These are phyloP conservation scores for Neurospora sp. DNA, from an alignment of 495 filamentous ascomycete genomes.

Conservation along the genomic window DNA sequence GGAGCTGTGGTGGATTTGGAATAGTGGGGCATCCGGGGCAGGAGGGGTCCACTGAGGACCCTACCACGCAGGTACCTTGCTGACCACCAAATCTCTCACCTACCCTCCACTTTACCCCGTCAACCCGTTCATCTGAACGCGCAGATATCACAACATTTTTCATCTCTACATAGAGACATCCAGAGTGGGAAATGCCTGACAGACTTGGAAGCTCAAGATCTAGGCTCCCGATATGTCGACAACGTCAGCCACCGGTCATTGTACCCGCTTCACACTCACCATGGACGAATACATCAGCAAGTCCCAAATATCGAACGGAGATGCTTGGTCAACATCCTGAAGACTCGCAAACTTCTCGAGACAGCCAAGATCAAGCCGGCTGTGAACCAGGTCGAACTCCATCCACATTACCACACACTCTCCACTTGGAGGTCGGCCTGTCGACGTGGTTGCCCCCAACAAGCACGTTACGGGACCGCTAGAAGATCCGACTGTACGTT, in stretches of 20 bases:
- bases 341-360: no score
- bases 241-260: not conserved
- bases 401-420: constrained; percentile 56
- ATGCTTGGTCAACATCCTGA: not conserved
- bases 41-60: not conserved
- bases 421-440: constrained; percentile 41
- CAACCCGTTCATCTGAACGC: not conserved
- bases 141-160: not conserved
- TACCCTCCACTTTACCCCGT: not conserved
- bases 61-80: not conserved
- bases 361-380: constrained; percentile 5
- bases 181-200: not conserved
- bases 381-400: constrained; percentile 32
- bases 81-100: not conserved
- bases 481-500: constrained; percentile 15
- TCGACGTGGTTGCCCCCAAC: constrained; percentile 15
- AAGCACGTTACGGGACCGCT: constrained; percentile 16
- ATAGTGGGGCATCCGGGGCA: not conserved
- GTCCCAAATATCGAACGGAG: not conserved
- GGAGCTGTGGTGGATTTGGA: not conserved
- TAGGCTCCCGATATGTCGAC: not conserved
- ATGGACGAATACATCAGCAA: not conserved
- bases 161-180: not conserved
- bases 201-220: not conserved
- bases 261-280: not conserved